Base-by-base conservation (phyloP, 352 stramenopile species). In the Paralagenidium karlingii region DNA sequence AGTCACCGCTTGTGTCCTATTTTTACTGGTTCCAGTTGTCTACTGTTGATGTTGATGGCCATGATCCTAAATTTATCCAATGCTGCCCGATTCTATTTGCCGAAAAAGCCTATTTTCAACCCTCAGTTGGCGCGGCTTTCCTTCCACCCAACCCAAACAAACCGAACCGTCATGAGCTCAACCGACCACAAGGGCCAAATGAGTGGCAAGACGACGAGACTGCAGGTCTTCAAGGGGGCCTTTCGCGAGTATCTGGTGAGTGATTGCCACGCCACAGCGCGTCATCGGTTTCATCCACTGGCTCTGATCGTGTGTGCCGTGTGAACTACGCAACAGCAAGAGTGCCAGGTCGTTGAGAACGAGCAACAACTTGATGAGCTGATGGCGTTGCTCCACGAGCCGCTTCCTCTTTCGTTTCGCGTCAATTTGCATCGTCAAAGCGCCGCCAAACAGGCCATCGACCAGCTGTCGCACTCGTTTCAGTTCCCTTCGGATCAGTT, bases 321-420 rank as follows among this genome's bases (percentile, higher is more conserved):
- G 66, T 49, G n/a, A n/a, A n/a, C n/a, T n/a, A n/a, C n/a, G n/a
- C n/a, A n/a, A n/a, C n/a, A n/a, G n/a, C n/a, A n/a, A n/a, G n/a
- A n/a, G n/a, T n/a, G n/a, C n/a, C n/a, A n/a, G n/a, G 74, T 61
- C 12, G 75, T 88, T 21, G 38, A 47, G 21, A 55, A 58, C 22
- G 60, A 66, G 10, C 39, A 40, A 7, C 67, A 91, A 47, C 51
- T 88, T 20, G 49, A 73, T 19, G 24, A 57, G 47, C 65, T 91
- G 34, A 75, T 91, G 60, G 60, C 51, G 53, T 53, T 82, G 38
- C 60, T 91, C 33, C 71, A 88, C 50, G 54, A 77, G 45, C 77
- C 77, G 13, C 56, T 91, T 33, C 74, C 77, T 16, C 57, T 91
- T 34, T 87, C 68, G 1, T 91, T 91, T 55, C 77, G 77, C 38